Percentiles rank a stretch among this genome's conserved stretches.
Conservation (phyloP, 1,139 yeast species). For the Pichia sp. region DNA sequence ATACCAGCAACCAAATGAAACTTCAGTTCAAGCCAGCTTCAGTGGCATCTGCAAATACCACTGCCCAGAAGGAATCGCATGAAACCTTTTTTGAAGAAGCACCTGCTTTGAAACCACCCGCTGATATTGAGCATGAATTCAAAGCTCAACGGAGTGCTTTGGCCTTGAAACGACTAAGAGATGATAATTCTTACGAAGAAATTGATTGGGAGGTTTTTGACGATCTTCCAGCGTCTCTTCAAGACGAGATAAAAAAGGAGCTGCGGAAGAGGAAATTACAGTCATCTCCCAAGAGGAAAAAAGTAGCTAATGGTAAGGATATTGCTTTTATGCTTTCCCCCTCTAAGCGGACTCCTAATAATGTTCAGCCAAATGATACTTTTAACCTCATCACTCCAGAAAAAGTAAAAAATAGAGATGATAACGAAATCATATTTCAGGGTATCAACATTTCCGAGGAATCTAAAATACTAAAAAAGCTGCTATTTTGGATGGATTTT, state of each 20-base stretch:
- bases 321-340: constrained; percentile 22
- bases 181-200: background rate
- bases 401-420: constrained; percentile 6
- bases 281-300: constrained; percentile 20
- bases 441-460: constrained; percentile 21
- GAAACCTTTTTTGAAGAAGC: background rate
- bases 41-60: background rate
- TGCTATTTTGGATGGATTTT: constrained; percentile 25
- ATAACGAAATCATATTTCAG: constrained; percentile 23
- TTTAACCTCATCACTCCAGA: constrained; percentile 4
- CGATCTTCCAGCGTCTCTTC: constrained; percentile 50
- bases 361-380: background rate
- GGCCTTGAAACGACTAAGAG: background rate
- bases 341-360: constrained; percentile 12
- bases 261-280: constrained; percentile 30
- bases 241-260: constrained; percentile 46
- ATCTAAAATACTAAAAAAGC: constrained; percentile 14
- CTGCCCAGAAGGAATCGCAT: background rate
- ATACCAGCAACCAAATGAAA: constrained; percentile 38
- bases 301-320: constrained; percentile 13
- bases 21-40: constrained; percentile 35
- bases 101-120: background rate
- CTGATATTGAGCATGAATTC: background rate
- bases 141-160: background rate
- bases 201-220: constrained; percentile 55